These are phyloP conservation scores for Eremochloa ophiuroides DNA, from an alignment of 176 grass and related monocot genomes.

Conservation along the genomic window DNA sequence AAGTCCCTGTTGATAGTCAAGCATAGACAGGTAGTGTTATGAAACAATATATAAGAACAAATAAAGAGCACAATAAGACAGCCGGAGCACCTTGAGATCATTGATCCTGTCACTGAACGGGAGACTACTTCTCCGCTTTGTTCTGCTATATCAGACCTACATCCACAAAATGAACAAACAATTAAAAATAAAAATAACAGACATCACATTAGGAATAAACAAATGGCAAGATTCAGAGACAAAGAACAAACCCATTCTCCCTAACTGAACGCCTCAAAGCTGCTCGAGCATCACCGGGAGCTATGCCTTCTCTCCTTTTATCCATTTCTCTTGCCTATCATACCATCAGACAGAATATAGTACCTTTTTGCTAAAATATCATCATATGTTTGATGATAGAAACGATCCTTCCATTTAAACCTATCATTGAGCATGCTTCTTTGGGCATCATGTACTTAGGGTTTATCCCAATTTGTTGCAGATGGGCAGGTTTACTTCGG, in stretches of 20 bases:
- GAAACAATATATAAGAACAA: no score
- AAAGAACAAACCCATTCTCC: constrained; percentile 75
- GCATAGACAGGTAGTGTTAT: not conserved
- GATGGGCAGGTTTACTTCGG: no score
- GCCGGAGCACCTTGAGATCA: constrained; percentile 60
- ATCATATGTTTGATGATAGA: constrained; percentile 7
- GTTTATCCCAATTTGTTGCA: no score
- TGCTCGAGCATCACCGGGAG: constrained; percentile 83
- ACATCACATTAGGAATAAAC: no score
- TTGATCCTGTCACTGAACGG: constrained; percentile 56
- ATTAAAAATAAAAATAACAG: not conserved
- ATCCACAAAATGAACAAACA: constrained; percentile 19
- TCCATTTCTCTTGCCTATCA: constrained; percentile 95
- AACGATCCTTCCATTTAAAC: constrained; percentile 97
- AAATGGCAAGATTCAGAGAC: not conserved
- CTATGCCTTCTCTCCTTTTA: constrained; percentile 93
- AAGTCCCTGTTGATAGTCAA: constrained; percentile 55
- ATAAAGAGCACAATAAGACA: constrained; percentile 8
- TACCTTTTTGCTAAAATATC: not conserved
- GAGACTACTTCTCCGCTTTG: constrained; percentile 72
- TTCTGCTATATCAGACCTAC: constrained; percentile 74
- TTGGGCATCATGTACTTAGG: no score
- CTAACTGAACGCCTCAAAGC: constrained; percentile 93
- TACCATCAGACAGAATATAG: constrained; percentile 22
- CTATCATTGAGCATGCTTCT: constrained; percentile 99